phyloP scores from a whole-genome alignment of 2,329 filamentous ascomycete genomes.

The Ophiostoma tasmaniense region DNA sequence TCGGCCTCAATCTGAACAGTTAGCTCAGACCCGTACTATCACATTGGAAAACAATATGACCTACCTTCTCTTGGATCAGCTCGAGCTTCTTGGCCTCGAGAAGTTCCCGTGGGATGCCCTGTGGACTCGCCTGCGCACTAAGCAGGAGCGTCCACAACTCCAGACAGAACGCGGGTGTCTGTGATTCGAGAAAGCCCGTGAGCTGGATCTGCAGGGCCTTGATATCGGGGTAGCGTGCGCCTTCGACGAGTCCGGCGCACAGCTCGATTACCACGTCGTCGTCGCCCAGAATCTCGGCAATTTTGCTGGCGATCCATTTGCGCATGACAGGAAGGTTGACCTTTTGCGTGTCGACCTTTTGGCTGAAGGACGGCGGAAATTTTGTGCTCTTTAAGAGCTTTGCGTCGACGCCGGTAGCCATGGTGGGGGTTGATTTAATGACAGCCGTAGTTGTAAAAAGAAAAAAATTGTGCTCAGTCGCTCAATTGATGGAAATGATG shows the following conservation, averaged over 20 bases:
- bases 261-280: constrained; percentile 95
- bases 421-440: constrained; percentile 31
- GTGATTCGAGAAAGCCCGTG: constrained; percentile 89
- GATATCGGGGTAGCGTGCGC: constrained; percentile 59
- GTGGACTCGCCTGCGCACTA: constrained; percentile 78
- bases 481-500: background rate
- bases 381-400: constrained; percentile 87
- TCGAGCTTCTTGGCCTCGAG: constrained; percentile 95
- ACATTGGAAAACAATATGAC: constrained; percentile 5
- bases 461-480: background rate
- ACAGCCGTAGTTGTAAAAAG: background rate
- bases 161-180: constrained; percentile 82
- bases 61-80: constrained; percentile 87
- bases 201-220: constrained; percentile 92
- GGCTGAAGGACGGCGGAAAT: constrained; percentile 85
- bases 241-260: constrained; percentile 59
- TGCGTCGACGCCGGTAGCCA: constrained; percentile 79
- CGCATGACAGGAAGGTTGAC: constrained; percentile 90
- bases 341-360: constrained; percentile 95
- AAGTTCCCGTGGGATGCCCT: constrained; percentile 89
- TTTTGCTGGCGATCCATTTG: constrained; percentile 88
- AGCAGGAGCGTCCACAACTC: constrained; percentile 87
- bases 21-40: background rate
- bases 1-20: constrained; percentile 64
- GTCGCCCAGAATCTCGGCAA: constrained; percentile 78